phyloP scores from a whole-genome alignment of 805 yeast genomes.

The Kuraishia borneana region DNA sequence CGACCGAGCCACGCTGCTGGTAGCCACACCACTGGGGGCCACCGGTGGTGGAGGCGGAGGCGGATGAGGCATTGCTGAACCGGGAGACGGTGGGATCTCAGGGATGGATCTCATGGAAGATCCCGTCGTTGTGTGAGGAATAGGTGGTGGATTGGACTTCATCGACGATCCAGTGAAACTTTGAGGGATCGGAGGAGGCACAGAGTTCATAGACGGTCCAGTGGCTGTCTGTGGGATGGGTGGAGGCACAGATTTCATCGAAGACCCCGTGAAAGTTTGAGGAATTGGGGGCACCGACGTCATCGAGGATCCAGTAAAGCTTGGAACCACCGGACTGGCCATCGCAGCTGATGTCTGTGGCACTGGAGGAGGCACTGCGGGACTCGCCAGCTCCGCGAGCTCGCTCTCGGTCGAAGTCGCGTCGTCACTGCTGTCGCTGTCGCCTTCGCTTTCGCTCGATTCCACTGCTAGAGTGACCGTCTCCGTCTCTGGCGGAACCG shows the following conservation, averaged over 20 bases:
- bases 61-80: slow-evolving; percentile 1
- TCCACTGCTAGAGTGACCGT: slow-evolving; percentile 8
- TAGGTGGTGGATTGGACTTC: slow-evolving; percentile 8
- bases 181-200: not conserved
- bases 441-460: no score
- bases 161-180: slow-evolving; percentile 6
- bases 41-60: slow-evolving; percentile 5
- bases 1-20: slow-evolving; percentile 5
- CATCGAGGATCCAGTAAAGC: slow-evolving; percentile 2
- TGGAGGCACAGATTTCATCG: no score
- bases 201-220: slow-evolving; percentile 7
- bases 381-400: not conserved
- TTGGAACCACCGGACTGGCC: slow-evolving; percentile 9
- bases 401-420: not conserved
- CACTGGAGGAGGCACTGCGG: slow-evolving; percentile 6
- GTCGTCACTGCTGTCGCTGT: no score
- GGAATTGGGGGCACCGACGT: slow-evolving; percentile 6
- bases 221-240: slow-evolving; percentile 5
- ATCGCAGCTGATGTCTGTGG: slow-evolving; percentile 1
- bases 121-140: slow-evolving; percentile 6
- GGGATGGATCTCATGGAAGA: slow-evolving; percentile 7
- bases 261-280: slow-evolving; percentile 6
- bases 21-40: slow-evolving; percentile 1
- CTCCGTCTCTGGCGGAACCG: slow-evolving; percentile 13
- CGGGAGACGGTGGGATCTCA: not conserved